A percentile compares a stretch with the other conserved stretches of the same genome.
Conservation (phyloP, 305 asterid genomes). For the Solanum hybrid region DNA sequence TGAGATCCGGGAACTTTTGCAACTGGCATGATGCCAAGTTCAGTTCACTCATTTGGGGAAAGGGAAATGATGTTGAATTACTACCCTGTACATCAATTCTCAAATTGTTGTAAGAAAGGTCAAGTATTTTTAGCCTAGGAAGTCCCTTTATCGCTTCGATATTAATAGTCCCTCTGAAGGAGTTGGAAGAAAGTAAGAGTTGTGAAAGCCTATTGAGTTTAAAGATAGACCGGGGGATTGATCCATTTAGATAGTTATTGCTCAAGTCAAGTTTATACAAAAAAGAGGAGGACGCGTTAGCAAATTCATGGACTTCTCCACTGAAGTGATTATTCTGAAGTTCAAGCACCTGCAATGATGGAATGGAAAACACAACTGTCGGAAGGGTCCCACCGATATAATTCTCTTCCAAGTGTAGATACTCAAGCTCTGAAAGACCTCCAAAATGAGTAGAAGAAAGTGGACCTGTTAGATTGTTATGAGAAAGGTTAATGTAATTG, state of each 20-base stretch:
- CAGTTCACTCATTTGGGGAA: neutral
- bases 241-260: neutral
- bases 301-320: neutral
- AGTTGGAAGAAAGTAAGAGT: neutral
- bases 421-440: too few relatives aligned
- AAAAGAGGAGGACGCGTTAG: neutral
- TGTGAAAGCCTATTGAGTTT: neutral
- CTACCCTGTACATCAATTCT: slow-evolving; percentile 17
- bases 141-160: neutral
- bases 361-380: neutral
- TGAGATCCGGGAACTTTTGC: neutral
- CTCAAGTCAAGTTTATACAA: neutral
- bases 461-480: neutral
- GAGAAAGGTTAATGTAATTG: neutral
- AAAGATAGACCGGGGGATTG: neutral
- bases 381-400: too few relatives aligned
- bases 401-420: too few relatives aligned
- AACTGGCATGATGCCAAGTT: neutral
- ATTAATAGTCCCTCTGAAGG: neutral
- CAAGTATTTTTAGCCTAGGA: neutral
- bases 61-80: neutral
- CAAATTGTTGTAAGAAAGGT: slow-evolving; percentile 26
- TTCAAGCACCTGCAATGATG: neutral
- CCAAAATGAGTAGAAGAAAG: neutral
- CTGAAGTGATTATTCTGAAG: neutral